Conservation (phyloP, 192 early-diverging fungal genomes). For the Radiomyces spectabilis region DNA sequence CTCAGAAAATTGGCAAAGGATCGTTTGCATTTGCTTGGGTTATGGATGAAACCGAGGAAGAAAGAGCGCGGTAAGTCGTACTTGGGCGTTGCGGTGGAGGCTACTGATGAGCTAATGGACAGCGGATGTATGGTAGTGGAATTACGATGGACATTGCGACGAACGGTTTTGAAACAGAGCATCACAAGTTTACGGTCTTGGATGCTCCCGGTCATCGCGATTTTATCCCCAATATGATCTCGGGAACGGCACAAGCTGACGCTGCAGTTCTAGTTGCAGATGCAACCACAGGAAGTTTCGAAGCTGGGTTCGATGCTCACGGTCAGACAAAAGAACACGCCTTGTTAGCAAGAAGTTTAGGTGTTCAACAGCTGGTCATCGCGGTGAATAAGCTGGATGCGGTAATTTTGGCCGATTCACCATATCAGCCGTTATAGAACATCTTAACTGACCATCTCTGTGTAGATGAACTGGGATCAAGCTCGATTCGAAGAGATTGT, state of each 20-base stretch:
- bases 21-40: conserved; percentile 99
- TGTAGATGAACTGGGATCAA: conserved; percentile 72
- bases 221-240: conserved; percentile 99
- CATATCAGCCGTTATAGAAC: no score
- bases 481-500: conserved; percentile 72
- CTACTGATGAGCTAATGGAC: no score
- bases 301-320: conserved; percentile 87
- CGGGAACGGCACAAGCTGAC: conserved; percentile 91
- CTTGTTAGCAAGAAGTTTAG: conserved; percentile 82
- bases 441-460: not conserved
- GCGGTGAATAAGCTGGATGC: conserved; percentile 95
- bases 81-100: no score
- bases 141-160: conserved; percentile 98
- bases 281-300: conserved; percentile 83
- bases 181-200: conserved; percentile 77
- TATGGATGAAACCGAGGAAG: conserved; percentile 93
- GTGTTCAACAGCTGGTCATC: conserved; percentile 87
- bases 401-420: conserved; percentile 31
- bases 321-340: conserved; percentile 98
- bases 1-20: conserved; percentile 89
- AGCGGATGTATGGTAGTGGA: conserved; percentile 58
- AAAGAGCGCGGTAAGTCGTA: conserved; percentile 66
- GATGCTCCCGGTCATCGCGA: conserved; percentile 98
- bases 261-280: conserved; percentile 92
- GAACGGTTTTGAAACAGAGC: conserved; percentile 75